Evolutionary conservation across 148 eudicot species (phyloP), one percentile per base, ranked within the genome.

Genomic region (Pouteria glomerata): DNA sequence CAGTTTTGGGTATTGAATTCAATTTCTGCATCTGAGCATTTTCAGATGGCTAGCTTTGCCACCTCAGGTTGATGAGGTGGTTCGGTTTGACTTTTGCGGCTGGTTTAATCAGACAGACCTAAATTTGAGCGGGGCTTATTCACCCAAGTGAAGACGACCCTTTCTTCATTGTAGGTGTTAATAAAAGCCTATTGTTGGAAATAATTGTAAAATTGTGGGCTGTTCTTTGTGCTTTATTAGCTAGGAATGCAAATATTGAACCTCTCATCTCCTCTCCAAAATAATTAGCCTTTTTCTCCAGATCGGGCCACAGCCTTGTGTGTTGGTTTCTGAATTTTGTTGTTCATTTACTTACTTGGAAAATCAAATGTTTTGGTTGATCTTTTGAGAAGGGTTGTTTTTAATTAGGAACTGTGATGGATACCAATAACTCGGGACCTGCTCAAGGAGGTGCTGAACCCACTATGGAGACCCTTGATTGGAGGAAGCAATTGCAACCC

Each of bases 401-500:
- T 50, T 68, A 0, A 50, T 39, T 31, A 66, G 15, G 23, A 15
- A 10, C 53, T 31, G 35, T 35, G 60, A 57, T 65, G 73, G 73
- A 70, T 42, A 26, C 59, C 48, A 64, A 74, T 63, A 76, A 68
- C 61, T 74, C 82, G 84, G 39, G 82, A 50, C 79, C 83, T 14
- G 53, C 73, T 27, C 78, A 73, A 66, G 50, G 73, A 10, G 65
- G 70, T 23, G 73, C 59, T 0, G 82, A 80, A 41, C 82, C 72
- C 23, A 66, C 82, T 6, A 73, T 83, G 79, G 87, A 85, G 23
- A 69, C 74, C 14, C 84, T 76, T 19, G 84, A 89, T 69, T 89
- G 95, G 95, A 82, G 89, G 77, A 77, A 48, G 65, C 86, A 81
- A 66, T 68, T 89, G 33, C 83, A 55, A 45, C 39, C 81, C 0